Evolutionary conservation across 139 green algal genomes (phyloP), one percentile per base, ranked within the genome.

Genomic region (Chlorella sp.): DNA sequence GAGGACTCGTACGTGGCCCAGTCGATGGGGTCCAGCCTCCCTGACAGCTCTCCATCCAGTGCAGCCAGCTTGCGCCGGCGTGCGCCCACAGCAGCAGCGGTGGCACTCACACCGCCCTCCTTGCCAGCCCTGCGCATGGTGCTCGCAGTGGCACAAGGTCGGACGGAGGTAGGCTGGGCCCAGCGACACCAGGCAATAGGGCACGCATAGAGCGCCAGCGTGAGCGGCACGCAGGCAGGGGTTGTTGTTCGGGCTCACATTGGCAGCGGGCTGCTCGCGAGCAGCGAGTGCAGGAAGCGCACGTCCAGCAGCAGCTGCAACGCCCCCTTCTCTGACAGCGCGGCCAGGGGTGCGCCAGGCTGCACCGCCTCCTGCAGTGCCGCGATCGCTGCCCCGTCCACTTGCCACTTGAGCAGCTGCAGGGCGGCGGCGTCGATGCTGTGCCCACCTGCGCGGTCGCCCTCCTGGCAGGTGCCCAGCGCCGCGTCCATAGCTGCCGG

Each of bases 1-100:
- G 97, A 91, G 0, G 87, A 83, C 84, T 98, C 94, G 80, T 98
- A 99, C 42, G 94, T 98, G 33, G 95, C 96, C 96, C 95, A 98
- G 77, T 99, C 95, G 55, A 99, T 99, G 53, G 95, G 95, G 78
- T 99, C 95, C 55, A 99, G 89, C 43, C 56, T 8, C 14, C 59
- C 80, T 79, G 89, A 77, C 73, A 94, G 72, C 72, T 77, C 27
- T 53, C 77, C 75, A 75, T 94, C 84, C 65, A 93, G 62, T 0
- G 48, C 48, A 11, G 50, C 25, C 17, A 58, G 35, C 41, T 82
- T 51, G 12, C 71, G 63, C 48, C 73, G 80, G 27, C 87, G 72
- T 35, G 83, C 74, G 0, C 61, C 67, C 51, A 89, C 35, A 19
- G 79, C 82, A 25, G 80, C 74, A 33, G 62, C 36, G 23, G 78